Base-by-base conservation (phyloP, 257 asterid genomes). In the Solanum chaucha region DNA sequence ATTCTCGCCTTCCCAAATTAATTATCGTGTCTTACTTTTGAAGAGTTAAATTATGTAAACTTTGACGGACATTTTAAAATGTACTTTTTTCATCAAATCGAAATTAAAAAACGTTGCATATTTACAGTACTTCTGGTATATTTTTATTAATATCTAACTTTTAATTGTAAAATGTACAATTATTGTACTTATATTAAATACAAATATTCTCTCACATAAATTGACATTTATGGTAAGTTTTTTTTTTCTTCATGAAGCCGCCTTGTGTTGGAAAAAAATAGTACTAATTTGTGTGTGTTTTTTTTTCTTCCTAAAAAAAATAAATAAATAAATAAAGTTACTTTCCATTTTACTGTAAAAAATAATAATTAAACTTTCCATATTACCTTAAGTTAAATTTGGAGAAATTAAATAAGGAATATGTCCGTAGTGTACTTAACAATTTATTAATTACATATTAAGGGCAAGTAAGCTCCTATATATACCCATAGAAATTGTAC, bases 21-120 rank as follows among this genome's bases (percentile, higher is more conserved):
- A 2, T 48, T 48, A 0, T 48, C 7, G 0, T 13, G 0, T 13
- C 0, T 48, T 4, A 48, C 7, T 48, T 48, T 13, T 13, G 0
- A 0, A 48, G 7, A 48, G 1, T 51, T 5, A 51, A 51, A 51
- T 51, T 51, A 2, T 51, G 3, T 51, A 5, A 5, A 51, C 0
- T 51, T 51, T 51, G 22, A 51, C 1, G 3, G 20, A 51, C 1
- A 5, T 15, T 46, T 51, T 51, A 5, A 5, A 48, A 48, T 48
- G 1, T 15, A 48, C 4, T 48, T 14, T 48, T 48, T 51, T 48
- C 3, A 48, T 48, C 8, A 48, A 48, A 48, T 48, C 3, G 20
- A 51, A 2, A 51, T 48, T 4, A 48, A 48, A 48, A 48, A 48
- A 36, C 2, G 55, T 11, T 12, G 17, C 17, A 46, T 11, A 0